These are phyloP conservation scores for Hypoxylon sp. DNA, from an alignment of 2,329 filamentous ascomycete genomes.

Conservation along the genomic window DNA sequence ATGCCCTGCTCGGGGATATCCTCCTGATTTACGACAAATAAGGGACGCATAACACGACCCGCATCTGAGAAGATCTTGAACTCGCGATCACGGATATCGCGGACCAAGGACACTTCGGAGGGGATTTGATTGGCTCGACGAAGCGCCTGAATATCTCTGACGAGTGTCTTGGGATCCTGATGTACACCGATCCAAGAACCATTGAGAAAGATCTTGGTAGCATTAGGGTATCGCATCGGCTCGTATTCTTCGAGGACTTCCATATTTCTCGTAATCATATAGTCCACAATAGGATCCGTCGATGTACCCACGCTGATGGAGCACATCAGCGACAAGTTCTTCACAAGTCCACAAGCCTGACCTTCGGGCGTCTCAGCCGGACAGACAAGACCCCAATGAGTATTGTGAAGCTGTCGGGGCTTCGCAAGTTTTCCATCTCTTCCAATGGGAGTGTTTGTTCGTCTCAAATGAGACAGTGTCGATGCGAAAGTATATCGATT, in stretches of 20 bases:
- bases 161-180: constrained; percentile 86
- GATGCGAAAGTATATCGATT: constrained; percentile 98
- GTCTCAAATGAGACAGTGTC: constrained; percentile 93
- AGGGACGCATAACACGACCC: constrained; percentile 90
- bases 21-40: constrained; percentile 94
- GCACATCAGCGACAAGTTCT: constrained; percentile 98
- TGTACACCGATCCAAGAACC: constrained; percentile 98
- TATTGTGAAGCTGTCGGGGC: constrained; percentile 97
- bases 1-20: constrained; percentile 74
- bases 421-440: constrained; percentile 99
- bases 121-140: constrained; percentile 86
- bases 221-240: constrained; percentile 84
- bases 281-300: constrained; percentile 89
- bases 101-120: constrained; percentile 92
- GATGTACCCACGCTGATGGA: constrained; percentile 97
- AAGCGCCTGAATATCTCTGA: constrained; percentile 81
- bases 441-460: constrained; percentile 97
- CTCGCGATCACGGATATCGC: constrained; percentile 96
- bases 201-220: constrained; percentile 98
- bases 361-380: constrained; percentile 98
- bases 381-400: constrained; percentile 97
- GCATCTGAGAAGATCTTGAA: constrained; percentile 99
- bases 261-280: constrained; percentile 96
- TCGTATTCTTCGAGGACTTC: constrained; percentile 97
- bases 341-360: constrained; percentile 97